Evolutionary conservation across 106 monocot species (phyloP), one percentile per base, ranked within the genome.

Genomic region (Dioscorea zingiberensis): DNA sequence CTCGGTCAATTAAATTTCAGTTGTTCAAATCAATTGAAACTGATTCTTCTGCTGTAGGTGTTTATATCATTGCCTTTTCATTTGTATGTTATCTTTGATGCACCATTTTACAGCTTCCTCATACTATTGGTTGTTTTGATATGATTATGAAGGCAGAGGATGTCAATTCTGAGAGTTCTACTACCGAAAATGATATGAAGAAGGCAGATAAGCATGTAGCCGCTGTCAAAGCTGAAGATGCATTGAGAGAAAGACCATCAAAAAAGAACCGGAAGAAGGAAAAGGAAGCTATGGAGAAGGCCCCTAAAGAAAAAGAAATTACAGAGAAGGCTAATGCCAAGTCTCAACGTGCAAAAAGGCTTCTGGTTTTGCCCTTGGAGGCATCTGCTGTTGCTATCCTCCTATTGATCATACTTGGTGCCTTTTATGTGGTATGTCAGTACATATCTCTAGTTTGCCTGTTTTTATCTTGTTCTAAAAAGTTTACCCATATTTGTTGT

Each of bases 381-480:
- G 83, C 83, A 60, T 97, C 97, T 55, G 70, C 77, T 19, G 61
- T 92, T 60, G 80, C 86, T 56, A 73, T 92, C 76, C 27, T 97
- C 53, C 76, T 97, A 13, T 73, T 86, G 44, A 67, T 97, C 51
- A 30, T 84, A 18, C 77, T 97, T 48, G 82, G 85, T 62, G 64
- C 85, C 59, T 86, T 97, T 59, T 97, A 97, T 73, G 97, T 97
- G 97, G 97, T 97, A 88, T 66, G 88, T 59, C 27, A 56, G 58
- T 15, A 53, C 12, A n/a, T 48, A 57, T 45, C 44, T 26, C 7
- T n/a, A 48, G 44, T 8, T 25, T 38, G 38, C 38, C 4, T 0
- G 38, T 38, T 38, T 8, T 38, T 10, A 38, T 38, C 38, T 38
- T 1, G 1, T 38, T 38, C 38, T 38, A 38, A 38, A 38, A 38